Evolutionary conservation across 1,284 basidiomycete species (phyloP).

Genomic region (Xerocomus subilludens): DNA sequence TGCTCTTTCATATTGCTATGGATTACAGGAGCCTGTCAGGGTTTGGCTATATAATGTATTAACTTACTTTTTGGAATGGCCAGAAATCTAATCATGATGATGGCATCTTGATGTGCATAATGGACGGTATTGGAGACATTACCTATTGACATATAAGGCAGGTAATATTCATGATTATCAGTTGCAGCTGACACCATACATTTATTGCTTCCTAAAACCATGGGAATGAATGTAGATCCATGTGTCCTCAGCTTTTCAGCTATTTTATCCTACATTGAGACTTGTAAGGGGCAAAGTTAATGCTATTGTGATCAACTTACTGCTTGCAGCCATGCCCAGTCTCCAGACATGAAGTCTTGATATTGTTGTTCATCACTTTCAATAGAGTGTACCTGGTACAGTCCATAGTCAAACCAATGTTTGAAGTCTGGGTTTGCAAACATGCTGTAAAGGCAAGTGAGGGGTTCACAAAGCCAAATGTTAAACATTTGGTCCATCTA

Average conservation of each 20-base stretch:
- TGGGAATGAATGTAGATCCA: slow-evolving; percentile 30
- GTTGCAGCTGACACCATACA: slow-evolving; percentile 56
- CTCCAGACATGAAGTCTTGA: slow-evolving; percentile 54
- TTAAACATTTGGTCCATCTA: no score
- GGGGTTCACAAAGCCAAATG: no score
- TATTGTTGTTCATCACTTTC: slow-evolving; percentile 32
- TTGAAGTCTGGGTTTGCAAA: no score
- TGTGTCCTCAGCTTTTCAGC: slow-evolving; percentile 36
- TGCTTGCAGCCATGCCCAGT: slow-evolving; percentile 54
- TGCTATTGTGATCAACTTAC: slow-evolving; percentile 30
- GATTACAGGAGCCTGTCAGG: no score
- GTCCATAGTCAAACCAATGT: neutral
- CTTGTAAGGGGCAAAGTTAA: neutral
- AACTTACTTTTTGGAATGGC: slow-evolving; percentile 49
- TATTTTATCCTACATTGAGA: slow-evolving; percentile 32
- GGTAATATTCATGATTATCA: slow-evolving; percentile 54
- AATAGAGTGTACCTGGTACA: slow-evolving; percentile 30
- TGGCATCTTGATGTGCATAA: slow-evolving; percentile 46
- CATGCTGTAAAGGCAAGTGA: no score
- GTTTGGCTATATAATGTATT: neutral
- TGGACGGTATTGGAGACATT: slow-evolving; percentile 50
- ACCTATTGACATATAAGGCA: slow-evolving; percentile 49
- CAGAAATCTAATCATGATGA: slow-evolving; percentile 50
- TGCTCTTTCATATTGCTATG: neutral
- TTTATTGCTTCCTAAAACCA: slow-evolving; percentile 46